Percentiles rank a stretch among this genome's conserved stretches.
Conservation (phyloP, 805 yeast genomes). For the Candida tallmaniae region DNA sequence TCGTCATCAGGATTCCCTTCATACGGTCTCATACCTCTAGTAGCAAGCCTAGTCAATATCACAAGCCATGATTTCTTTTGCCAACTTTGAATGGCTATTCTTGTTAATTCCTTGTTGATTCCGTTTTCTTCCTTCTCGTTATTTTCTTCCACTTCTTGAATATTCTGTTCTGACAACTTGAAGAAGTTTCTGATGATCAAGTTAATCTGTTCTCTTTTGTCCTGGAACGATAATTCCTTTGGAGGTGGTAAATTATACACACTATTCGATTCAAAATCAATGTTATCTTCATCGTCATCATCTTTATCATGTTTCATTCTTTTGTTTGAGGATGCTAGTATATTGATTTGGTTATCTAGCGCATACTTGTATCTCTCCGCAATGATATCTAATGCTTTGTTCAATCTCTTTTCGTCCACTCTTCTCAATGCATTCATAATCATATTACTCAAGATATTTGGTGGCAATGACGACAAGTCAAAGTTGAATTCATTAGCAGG, state of each 20-base stretch:
- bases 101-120: constrained; percentile 50
- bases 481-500: constrained; percentile 59
- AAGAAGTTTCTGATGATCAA: constrained; percentile 58
- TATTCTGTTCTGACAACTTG: constrained; percentile 36
- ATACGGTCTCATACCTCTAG: constrained; percentile 61
- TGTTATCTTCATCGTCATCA: constrained; percentile 28
- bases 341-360: constrained; percentile 5
- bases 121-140: constrained; percentile 13
- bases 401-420: constrained; percentile 48
- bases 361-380: constrained; percentile 57
- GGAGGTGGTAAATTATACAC: constrained; percentile 58
- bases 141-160: constrained; percentile 14
- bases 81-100: constrained; percentile 49
- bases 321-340: constrained; percentile 3
- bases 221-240: constrained; percentile 42
- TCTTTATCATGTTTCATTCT: constrained; percentile 15
- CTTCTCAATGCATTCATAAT: constrained; percentile 62
- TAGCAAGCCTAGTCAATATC: constrained; percentile 68
- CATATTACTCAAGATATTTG: constrained; percentile 57
- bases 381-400: constrained; percentile 66
- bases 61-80: constrained; percentile 70
- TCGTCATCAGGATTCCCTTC: constrained; percentile 12
- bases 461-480: constrained; percentile 67
- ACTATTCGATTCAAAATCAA: constrained; percentile 35
- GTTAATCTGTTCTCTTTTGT: constrained; percentile 53